Percentiles rank a stretch among this genome's conserved stretches.
phyloP scores from a whole-genome alignment of 495 filamentous ascomycete genomes.

The Cryomyces minteri region DNA sequence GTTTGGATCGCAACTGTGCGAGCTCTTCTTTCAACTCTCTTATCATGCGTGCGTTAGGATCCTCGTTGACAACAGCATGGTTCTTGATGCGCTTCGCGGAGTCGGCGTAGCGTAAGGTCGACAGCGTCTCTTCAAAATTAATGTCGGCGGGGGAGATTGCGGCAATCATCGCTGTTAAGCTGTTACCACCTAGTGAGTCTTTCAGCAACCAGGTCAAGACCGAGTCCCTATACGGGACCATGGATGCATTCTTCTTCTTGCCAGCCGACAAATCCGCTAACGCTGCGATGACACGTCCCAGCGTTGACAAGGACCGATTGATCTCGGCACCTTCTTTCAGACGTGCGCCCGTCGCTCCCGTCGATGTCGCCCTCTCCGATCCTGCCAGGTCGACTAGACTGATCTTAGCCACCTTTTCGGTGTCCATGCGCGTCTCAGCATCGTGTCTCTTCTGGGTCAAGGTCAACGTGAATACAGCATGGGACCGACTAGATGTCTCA shows the following conservation, averaged over 20 bases:
- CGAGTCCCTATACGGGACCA: conserved; percentile 95
- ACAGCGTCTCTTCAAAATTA: conserved; percentile 95
- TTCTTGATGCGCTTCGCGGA: conserved; percentile 99
- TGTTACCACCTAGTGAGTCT: conserved; percentile 94
- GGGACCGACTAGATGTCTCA: conserved; percentile 93
- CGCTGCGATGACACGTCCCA: conserved; percentile 95
- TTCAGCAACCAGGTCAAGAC: conserved; percentile 94
- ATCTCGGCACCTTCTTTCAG: conserved; percentile 98
- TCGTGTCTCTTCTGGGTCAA: conserved; percentile 90
- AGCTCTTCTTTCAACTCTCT: conserved; percentile 93
- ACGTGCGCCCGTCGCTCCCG: conserved; percentile 85
- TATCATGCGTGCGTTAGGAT: conserved; percentile 98
- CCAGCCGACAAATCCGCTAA: conserved; percentile 77
- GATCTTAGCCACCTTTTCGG: conserved; percentile 95
- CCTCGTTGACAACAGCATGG: conserved; percentile 97
- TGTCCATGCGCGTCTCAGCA: conserved; percentile 82
- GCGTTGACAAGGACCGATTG: conserved; percentile 87
- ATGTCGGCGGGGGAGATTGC: conserved; percentile 97
- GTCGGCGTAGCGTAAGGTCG: conserved; percentile 91
- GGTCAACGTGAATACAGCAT: conserved; percentile 94
- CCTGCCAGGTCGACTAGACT: conserved; percentile 95
- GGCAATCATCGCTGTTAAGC: conserved; percentile 99
- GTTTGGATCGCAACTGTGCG: conserved; percentile 67
- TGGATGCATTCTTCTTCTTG: conserved; percentile 64
- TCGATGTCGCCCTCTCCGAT: conserved; percentile 90